Evolutionary conservation across 768 basidiomycete genomes (phyloP).

Genomic region (Phlebiopsis flavidoalba): DNA sequence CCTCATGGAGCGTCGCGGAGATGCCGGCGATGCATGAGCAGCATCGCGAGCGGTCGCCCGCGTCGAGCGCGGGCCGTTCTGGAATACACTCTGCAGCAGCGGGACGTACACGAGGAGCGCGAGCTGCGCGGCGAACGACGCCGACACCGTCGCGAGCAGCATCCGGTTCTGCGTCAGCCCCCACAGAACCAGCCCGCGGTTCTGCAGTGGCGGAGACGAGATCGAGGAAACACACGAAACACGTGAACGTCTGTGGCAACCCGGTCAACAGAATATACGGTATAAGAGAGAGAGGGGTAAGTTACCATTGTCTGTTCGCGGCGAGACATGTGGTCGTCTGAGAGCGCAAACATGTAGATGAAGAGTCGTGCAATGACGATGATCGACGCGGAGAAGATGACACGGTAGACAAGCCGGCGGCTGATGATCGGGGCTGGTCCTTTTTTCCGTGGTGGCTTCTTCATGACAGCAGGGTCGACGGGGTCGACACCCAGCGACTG

Average conservation of each 20-base stretch:
- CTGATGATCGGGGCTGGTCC: slow-evolving; percentile 80
- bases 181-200: slow-evolving; percentile 90
- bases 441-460: slow-evolving; percentile 87
- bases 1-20: slow-evolving; percentile 74
- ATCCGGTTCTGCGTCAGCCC: slow-evolving; percentile 82
- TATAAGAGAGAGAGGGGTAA: neutral
- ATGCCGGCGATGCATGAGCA: slow-evolving; percentile 62
- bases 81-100: slow-evolving; percentile 87
- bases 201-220: slow-evolving; percentile 92
- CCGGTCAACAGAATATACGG: neutral
- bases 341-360: slow-evolving; percentile 77
- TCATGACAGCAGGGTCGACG: slow-evolving; percentile 91
- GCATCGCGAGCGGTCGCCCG: slow-evolving; percentile 63
- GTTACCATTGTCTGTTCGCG: slow-evolving; percentile 96
- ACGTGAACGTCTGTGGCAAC: slow-evolving; percentile 83
- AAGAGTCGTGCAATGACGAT: slow-evolving; percentile 87
- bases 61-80: slow-evolving; percentile 78
- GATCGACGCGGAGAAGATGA: slow-evolving; percentile 89
- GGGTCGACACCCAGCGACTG: slow-evolving; percentile 97
- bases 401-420: slow-evolving; percentile 62
- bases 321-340: slow-evolving; percentile 77
- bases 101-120: slow-evolving; percentile 82
- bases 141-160: slow-evolving; percentile 82
- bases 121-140: slow-evolving; percentile 82
- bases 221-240: slow-evolving; percentile 96